Evolutionary conservation across 495 filamentous ascomycete genomes (phyloP).

Genomic region (Polyplosphaeria fusca): DNA sequence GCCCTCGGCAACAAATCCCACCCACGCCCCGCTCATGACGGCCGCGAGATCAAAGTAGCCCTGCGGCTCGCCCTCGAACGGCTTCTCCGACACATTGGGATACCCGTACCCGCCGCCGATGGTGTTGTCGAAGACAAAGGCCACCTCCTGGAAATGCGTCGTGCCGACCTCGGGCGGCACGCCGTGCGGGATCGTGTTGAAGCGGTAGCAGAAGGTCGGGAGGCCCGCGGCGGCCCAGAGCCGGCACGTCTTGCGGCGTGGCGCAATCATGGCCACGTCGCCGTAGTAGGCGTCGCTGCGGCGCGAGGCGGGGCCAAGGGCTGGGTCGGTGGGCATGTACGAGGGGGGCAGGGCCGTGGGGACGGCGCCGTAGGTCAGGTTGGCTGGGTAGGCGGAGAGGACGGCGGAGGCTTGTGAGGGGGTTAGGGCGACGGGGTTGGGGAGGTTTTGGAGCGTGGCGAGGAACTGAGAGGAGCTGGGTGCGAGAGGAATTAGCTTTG

Average conservation of each 20-base stretch:
- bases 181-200: constrained; percentile 52
- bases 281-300: constrained; percentile 54
- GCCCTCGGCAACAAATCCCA: constrained; percentile 51
- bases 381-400: constrained; percentile 42
- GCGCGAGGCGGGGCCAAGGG: constrained; percentile 52
- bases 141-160: constrained; percentile 60
- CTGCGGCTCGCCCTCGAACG: constrained; percentile 48
- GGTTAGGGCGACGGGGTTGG: constrained; percentile 19
- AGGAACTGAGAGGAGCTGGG: too few species aligned
- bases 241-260: constrained; percentile 54
- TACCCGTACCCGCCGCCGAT: constrained; percentile 48
- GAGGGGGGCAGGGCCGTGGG: constrained; percentile 19
- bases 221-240: constrained; percentile 48
- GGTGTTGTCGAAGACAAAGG: constrained; percentile 60
- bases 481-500: too few species aligned
- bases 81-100: constrained; percentile 36
- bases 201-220: constrained; percentile 61
- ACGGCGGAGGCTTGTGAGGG: constrained; percentile 41
- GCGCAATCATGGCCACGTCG: constrained; percentile 55
- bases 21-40: constrained; percentile 56
- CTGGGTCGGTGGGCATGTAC: constrained; percentile 5
- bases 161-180: constrained; percentile 42
- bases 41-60: constrained; percentile 47
- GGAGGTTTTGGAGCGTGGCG: constrained; percentile 33
- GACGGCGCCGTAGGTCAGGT: constrained; percentile 33